A percentile compares a stretch with the other conserved stretches of the same genome.
These are phyloP conservation scores for Moesziomyces antarcticus DNA, from an alignment of 1,284 basidiomycete species.

Conservation along the genomic window DNA sequence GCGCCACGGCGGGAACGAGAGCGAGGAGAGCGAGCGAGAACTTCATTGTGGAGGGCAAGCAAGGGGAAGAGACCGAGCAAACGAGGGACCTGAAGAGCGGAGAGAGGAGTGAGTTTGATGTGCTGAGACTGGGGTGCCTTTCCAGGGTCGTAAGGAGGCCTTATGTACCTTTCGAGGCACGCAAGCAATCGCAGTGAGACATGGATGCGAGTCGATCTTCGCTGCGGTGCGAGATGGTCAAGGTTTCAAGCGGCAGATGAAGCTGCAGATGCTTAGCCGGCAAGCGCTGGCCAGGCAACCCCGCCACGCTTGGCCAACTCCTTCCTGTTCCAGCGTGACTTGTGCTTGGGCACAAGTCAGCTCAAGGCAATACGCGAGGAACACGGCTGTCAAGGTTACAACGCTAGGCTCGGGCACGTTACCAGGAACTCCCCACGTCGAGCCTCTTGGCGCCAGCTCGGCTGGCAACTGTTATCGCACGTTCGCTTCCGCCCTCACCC, in stretches of 20 bases:
- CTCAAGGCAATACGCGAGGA: neutral
- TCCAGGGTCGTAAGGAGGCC: too few species aligned
- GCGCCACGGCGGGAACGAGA: constrained; percentile 32
- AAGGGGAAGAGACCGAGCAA: constrained; percentile 4
- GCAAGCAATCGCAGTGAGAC: too few species aligned
- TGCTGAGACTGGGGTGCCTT: neutral
- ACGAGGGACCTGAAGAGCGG: neutral
- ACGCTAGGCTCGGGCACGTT: neutral
- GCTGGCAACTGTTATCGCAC: constrained; percentile 38
- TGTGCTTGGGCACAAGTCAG: neutral
- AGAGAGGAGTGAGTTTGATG: constrained; percentile 6
- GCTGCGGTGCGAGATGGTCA: too few species aligned
- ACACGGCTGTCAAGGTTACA: neutral
- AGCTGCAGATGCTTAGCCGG: too few species aligned
- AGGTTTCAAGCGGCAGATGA: too few species aligned
- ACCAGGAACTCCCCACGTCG: constrained; percentile 14
- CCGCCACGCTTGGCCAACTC: too few species aligned
- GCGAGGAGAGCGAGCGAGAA: constrained; percentile 43
- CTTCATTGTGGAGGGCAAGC: constrained; percentile 33
- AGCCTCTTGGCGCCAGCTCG: constrained; percentile 24
- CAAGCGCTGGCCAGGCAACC: too few species aligned
- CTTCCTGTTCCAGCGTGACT: neutral
- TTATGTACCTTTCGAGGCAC: neutral
- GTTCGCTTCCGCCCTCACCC: constrained; percentile 26
- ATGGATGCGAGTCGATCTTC: too few species aligned